Evolutionary conservation across 1,284 basidiomycete species (phyloP).

Genomic region (Stereum hirsutum): DNA sequence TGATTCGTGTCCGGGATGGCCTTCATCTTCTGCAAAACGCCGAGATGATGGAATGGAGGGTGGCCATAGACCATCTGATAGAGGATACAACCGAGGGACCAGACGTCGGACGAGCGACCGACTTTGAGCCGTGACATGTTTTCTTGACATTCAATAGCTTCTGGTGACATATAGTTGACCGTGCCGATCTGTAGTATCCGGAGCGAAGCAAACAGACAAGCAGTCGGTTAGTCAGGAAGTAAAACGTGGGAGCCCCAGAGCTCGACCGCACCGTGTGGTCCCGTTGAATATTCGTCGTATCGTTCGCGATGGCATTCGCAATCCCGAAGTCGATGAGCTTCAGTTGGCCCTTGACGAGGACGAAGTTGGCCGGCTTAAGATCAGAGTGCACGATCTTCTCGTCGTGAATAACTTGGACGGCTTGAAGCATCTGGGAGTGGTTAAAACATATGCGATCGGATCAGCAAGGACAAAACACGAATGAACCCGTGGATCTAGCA

Average conservation of each 20-base stretch:
- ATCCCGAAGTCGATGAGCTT: slow-evolving; percentile 98
- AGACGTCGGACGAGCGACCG: slow-evolving; percentile 86
- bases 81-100: slow-evolving; percentile 95
- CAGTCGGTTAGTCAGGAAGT: background rate
- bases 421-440: slow-evolving; percentile 79
- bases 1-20: slow-evolving; percentile 73
- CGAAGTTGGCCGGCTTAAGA: slow-evolving; percentile 94
- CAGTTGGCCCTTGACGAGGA: slow-evolving; percentile 84
- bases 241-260: background rate
- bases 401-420: slow-evolving; percentile 91
- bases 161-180: slow-evolving; percentile 94
- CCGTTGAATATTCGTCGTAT: slow-evolving; percentile 93
- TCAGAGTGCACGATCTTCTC: slow-evolving; percentile 97
- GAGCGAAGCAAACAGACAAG: no score
- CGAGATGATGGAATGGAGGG: slow-evolving; percentile 85
- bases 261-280: slow-evolving; percentile 69
- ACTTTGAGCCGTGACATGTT: slow-evolving; percentile 75
- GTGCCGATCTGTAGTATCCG: slow-evolving; percentile 81
- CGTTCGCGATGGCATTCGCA: slow-evolving; percentile 93
- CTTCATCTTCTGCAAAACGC: slow-evolving; percentile 80
- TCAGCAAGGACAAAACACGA: background rate
- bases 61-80: slow-evolving; percentile 97
- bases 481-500: no score
- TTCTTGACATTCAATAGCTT: slow-evolving; percentile 79
- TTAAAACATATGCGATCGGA: background rate